These are phyloP conservation scores for Pseudogymnoascus sp. DNA, from an alignment of 2,329 filamentous ascomycete species.

Conservation along the genomic window DNA sequence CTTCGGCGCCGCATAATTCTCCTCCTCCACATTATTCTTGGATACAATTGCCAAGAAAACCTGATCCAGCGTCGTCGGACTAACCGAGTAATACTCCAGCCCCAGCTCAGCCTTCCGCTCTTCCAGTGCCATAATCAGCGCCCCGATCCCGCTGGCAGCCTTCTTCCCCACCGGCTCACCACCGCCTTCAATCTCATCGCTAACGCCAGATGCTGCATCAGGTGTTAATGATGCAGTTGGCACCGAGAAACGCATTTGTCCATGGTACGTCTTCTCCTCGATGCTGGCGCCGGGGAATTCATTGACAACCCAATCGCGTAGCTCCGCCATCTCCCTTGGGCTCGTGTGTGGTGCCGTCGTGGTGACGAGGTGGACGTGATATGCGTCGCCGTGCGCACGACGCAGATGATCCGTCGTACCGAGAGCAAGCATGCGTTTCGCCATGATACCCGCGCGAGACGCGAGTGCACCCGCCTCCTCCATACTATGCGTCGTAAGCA, in stretches of 20 bases:
- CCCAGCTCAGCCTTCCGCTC: constrained; percentile 59
- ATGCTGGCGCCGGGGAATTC: constrained; percentile 58
- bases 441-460: constrained; percentile 76
- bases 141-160: constrained; percentile 42
- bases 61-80: constrained; percentile 79
- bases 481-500: constrained; percentile 91
- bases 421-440: constrained; percentile 74
- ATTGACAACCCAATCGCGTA: constrained; percentile 57
- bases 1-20: constrained; percentile 40
- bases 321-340: constrained; percentile 55
- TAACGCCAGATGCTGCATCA: constrained; percentile 14
- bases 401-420: constrained; percentile 68
- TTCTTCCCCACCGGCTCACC: constrained; percentile 10
- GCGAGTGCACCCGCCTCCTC: constrained; percentile 90
- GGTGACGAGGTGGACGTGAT: constrained; percentile 76
- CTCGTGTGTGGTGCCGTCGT: constrained; percentile 65
- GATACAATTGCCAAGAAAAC: constrained; percentile 83
- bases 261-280: constrained; percentile 70
- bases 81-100: constrained; percentile 80
- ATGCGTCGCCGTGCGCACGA: constrained; percentile 65
- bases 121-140: constrained; percentile 66
- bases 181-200: constrained; percentile 21
- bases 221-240: constrained; percentile 35
- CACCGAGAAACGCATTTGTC: constrained; percentile 78
- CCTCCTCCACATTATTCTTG: constrained; percentile 70